phyloP scores from a whole-genome alignment of 1,139 yeast genomes.

The Kurtzmaniella quercitrusa region DNA sequence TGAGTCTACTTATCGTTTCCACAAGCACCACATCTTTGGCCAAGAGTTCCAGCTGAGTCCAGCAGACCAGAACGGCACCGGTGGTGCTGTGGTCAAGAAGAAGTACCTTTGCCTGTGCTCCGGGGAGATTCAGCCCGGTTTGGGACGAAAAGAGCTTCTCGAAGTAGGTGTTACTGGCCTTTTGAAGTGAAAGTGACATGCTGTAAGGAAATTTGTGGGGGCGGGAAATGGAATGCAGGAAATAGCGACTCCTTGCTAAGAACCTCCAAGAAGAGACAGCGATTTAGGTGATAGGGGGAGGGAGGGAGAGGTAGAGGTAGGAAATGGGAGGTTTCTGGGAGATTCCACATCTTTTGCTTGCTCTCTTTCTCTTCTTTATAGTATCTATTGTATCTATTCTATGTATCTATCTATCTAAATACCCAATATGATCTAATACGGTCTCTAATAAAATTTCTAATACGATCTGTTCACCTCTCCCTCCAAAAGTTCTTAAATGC shows the following conservation, averaged over 20 bases:
- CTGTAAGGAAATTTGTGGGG: neutral
- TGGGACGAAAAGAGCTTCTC: conserved; percentile 11
- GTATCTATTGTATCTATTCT: no score
- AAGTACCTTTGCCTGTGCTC: conserved; percentile 61
- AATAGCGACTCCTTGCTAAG: no score
- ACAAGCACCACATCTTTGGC: conserved; percentile 79
- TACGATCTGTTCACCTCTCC: no score
- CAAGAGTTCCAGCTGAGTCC: conserved; percentile 81
- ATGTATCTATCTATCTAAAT: no score
- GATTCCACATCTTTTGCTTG: no score
- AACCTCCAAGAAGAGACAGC: no score
- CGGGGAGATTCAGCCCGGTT: conserved; percentile 16
- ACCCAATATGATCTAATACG: no score
- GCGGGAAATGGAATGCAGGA: neutral
- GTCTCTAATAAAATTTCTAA: neutral
- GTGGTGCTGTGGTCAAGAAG: conserved; percentile 79
- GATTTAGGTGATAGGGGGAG: no score
- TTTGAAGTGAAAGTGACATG: neutral
- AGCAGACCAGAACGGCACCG: conserved; percentile 74
- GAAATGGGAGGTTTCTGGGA: no score
- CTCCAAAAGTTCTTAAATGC: no score
- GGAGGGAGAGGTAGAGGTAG: no score
- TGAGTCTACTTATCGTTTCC: conserved; percentile 61
- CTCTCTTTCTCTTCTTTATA: no score
- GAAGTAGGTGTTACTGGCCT: neutral